phyloP scores from a whole-genome alignment of 1,284 basidiomycete species.

The Ustilago trichophora region DNA sequence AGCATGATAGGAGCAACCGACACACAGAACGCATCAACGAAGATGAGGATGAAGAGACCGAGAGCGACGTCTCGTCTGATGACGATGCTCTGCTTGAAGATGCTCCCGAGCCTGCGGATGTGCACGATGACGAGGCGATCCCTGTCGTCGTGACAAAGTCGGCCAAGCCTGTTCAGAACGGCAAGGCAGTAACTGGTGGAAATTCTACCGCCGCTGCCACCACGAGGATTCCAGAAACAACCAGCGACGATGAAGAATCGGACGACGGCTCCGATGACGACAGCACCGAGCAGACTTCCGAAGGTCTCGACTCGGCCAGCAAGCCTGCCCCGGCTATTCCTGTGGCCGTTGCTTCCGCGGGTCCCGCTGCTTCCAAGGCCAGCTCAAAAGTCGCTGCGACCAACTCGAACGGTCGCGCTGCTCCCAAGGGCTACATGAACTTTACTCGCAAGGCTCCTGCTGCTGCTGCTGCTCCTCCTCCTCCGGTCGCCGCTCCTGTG shows the following conservation, averaged over 20 bases:
- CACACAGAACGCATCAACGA: background rate
- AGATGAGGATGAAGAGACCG: conserved; percentile 10
- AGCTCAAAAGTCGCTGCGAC: conserved; percentile 19
- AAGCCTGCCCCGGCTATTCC: conserved; percentile 21
- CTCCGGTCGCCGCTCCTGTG: background rate
- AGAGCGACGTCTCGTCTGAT: conserved; percentile 14
- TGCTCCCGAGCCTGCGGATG: conserved; percentile 38
- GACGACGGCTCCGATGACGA: conserved; percentile 23
- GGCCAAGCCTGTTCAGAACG: background rate
- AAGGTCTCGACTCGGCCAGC: conserved; percentile 12
- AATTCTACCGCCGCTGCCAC: background rate
- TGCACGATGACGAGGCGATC: conserved; percentile 36
- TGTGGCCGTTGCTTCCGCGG: conserved; percentile 8
- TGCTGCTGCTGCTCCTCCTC: conserved; percentile 7
- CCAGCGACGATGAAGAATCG: conserved; percentile 34
- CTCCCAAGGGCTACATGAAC: conserved; percentile 35
- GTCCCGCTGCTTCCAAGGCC: conserved; percentile 2
- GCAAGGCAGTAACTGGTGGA: conserved; percentile 6
- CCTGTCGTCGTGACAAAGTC: conserved; percentile 16
- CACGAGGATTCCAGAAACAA: conserved; percentile 19
- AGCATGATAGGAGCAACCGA: conserved; percentile 2
- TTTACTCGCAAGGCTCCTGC: conserved; percentile 20
- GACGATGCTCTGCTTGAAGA: conserved; percentile 26
- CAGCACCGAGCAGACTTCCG: conserved; percentile 43
- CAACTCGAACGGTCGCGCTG: conserved; percentile 10